phyloP scores from a whole-genome alignment of 2,329 filamentous ascomycete genomes.

The Cladophialophora immunda region DNA sequence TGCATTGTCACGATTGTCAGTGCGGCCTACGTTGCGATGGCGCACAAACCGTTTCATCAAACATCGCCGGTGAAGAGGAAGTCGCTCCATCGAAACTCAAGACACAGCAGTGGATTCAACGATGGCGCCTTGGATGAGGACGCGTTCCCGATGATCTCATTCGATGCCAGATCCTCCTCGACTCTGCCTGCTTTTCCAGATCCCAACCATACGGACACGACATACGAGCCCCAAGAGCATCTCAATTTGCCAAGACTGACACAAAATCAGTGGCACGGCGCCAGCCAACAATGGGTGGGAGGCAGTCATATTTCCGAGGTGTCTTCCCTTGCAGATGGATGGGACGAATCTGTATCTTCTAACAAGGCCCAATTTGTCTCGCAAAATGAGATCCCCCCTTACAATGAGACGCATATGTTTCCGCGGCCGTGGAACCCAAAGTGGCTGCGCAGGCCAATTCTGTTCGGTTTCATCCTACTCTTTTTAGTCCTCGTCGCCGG shows the following conservation, averaged over 20 bases:
- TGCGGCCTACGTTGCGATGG: not conserved
- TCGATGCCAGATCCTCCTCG: constrained; percentile 2
- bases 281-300: not conserved
- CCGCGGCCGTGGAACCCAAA: constrained; percentile 16
- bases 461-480: constrained; percentile 2
- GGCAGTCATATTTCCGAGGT: not conserved
- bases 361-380: not conserved
- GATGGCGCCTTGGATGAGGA: not conserved
- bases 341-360: not conserved
- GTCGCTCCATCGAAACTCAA: constrained; percentile 6
- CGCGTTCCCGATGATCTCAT: not conserved
- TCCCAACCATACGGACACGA: not conserved
- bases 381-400: not conserved
- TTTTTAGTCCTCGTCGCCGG: constrained; percentile 14
- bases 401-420: not conserved
- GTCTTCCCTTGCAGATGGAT: not conserved
- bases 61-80: constrained; percentile 12
- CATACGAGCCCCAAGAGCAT: not conserved
- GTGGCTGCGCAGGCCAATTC: constrained; percentile 5
- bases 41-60: not conserved
- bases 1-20: not conserved
- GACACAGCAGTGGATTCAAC: not conserved
- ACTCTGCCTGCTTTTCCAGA: not conserved
- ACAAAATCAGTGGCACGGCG: not conserved
- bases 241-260: not conserved